These are phyloP conservation scores for Mucor circinelloides DNA, from an alignment of 371 early-diverging fungal genomes.

Conservation along the genomic window DNA sequence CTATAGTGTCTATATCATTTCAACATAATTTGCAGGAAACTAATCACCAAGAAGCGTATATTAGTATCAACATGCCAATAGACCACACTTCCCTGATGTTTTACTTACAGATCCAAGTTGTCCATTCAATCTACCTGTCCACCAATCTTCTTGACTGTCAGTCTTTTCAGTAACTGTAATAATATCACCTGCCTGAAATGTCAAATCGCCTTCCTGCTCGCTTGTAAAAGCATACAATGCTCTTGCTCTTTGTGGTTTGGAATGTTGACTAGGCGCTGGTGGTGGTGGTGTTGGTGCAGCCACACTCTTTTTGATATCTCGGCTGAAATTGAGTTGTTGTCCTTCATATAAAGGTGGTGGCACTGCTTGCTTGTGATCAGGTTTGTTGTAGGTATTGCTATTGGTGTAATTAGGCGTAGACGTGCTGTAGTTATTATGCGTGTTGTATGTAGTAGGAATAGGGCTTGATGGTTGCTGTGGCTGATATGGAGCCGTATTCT, in stretches of 20 bases:
- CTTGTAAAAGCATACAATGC: constrained; percentile 77
- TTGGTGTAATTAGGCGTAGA: neutral
- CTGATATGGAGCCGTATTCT: neutral
- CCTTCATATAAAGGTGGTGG: constrained; percentile 8
- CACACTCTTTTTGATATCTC: neutral
- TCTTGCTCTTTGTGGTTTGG: constrained; percentile 47
- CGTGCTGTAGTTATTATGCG: neutral
- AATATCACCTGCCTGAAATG: constrained; percentile 73
- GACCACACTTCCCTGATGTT: neutral
- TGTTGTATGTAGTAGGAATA: neutral
- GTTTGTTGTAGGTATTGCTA: neutral
- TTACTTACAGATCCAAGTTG: constrained; percentile 61
- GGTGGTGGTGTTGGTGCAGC: constrained; percentile 23
- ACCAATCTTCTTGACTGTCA: constrained; percentile 78
- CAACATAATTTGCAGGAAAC: constrained; percentile 85
- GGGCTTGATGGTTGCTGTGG: constrained; percentile 1
- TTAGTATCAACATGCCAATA: neutral
- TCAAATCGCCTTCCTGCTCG: constrained; percentile 71
- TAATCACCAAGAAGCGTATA: constrained; percentile 10
- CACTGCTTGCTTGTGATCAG: neutral
- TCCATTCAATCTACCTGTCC: constrained; percentile 72
- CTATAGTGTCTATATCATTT: constrained; percentile 29
- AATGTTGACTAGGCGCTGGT: constrained; percentile 43
- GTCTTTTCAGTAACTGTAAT: constrained; percentile 69
- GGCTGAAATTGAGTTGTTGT: neutral